Evolutionary conservation across 257 asterid species (phyloP), one percentile per base, ranked within the genome.

Genomic region (Solanum chmielewskii): DNA sequence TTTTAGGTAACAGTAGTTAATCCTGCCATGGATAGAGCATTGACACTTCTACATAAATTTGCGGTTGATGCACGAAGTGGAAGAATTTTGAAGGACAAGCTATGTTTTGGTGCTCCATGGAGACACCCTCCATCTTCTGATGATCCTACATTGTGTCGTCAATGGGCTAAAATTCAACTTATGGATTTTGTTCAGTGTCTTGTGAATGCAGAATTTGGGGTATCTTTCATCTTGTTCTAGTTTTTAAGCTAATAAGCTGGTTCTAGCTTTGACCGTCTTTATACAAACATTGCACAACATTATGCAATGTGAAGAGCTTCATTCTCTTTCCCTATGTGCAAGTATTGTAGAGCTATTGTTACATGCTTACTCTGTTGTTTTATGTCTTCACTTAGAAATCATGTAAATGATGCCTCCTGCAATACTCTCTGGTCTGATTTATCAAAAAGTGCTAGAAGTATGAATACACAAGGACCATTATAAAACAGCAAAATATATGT

Each of bases 101-200:
- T 97, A 82, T 92, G 92, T 39, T 93, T 94, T 89, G 99, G 99
- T 87, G 95, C 99, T 87, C 96, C 99, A 35, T 97, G 99, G 99
- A 93, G 98, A 93, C 98, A 93, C 92, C 96, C 97, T 87, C 97
- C 98, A 2, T 88, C 89, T 81, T 82, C 88, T 13, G 92, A 92
- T 88, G 85, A 91, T 86, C 87, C 85, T 86, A 12, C 83, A 64
- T 71, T 47, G 71, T 83, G 86, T 69, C 88, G 49, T 88, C 88
- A 84, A 86, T 97, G 99, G 99, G 97, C 98, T 78, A 97, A 94
- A 91, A 86, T 95, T 92, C 99, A 97, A 93, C 93, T 97, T 81
- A 90, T 97, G 95, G 99, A 97, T 92, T 95, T 94, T 87, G 92
- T 97, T 87, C 98, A 94, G 77, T 95, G 97, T 88, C 92, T 97